phyloP scores from a whole-genome alignment of 2,329 filamentous ascomycete species.

The Pseudogymnoascus sp. region DNA sequence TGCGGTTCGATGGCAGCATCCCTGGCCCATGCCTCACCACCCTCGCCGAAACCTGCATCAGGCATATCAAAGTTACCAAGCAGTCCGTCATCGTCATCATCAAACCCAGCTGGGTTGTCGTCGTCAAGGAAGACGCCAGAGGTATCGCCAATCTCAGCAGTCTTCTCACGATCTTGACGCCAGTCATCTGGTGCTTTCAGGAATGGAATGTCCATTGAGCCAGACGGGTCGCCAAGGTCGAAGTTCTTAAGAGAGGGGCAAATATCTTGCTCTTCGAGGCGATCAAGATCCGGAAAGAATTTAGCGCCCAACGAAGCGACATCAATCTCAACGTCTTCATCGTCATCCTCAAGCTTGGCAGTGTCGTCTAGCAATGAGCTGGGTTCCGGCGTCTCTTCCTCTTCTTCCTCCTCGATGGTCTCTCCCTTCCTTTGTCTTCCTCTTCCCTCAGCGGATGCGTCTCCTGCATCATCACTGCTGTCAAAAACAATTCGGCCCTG shows the following conservation, averaged over 20 bases:
- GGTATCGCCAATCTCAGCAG: slow-evolving; percentile 54
- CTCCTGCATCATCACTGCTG: slow-evolving; percentile 79
- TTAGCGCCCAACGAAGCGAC: slow-evolving; percentile 64
- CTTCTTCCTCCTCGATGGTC: slow-evolving; percentile 42
- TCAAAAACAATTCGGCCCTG: slow-evolving; percentile 95
- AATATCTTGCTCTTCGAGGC: slow-evolving; percentile 78
- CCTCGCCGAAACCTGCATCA: slow-evolving; percentile 85
- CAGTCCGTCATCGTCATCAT: slow-evolving; percentile 65
- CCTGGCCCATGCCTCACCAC: slow-evolving; percentile 89
- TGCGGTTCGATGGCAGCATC: slow-evolving; percentile 83
- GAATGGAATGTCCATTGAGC: slow-evolving; percentile 83
- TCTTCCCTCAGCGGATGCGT: slow-evolving; percentile 37
- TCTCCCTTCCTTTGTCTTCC: slow-evolving; percentile 51
- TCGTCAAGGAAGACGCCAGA: slow-evolving; percentile 82
- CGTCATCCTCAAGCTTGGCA: slow-evolving; percentile 38
- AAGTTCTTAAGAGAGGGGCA: slow-evolving; percentile 94
- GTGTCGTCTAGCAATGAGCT: slow-evolving; percentile 30
- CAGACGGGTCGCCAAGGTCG: slow-evolving; percentile 78
- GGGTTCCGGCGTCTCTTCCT: slow-evolving; percentile 35
- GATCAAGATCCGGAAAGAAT: slow-evolving; percentile 77
- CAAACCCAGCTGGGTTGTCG: slow-evolving; percentile 75
- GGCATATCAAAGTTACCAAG: slow-evolving; percentile 66
- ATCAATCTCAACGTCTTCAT: slow-evolving; percentile 68
- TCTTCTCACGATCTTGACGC: slow-evolving; percentile 61
- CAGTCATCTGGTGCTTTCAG: slow-evolving; percentile 83